A percentile compares a stretch with the other conserved stretches of the same genome.
Conservation (phyloP, 257 asterid genomes). For the Gentiana macrophylla region DNA sequence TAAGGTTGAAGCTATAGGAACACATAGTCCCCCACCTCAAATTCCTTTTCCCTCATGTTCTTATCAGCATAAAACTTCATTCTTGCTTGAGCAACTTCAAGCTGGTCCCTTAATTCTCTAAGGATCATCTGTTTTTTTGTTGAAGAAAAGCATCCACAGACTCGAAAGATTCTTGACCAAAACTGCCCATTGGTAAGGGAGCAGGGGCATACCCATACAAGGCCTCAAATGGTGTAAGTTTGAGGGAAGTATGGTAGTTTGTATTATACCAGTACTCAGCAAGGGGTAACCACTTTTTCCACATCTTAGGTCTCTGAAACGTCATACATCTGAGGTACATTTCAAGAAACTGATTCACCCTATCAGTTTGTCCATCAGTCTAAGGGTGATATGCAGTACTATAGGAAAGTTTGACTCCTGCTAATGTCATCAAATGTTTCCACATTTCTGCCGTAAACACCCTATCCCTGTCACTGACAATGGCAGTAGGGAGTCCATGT, state of each 20-base stretch:
- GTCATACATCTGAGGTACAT: not conserved
- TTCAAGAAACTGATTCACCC: not conserved
- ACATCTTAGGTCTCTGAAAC: not conserved
- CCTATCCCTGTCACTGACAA: not conserved
- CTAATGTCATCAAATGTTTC: not conserved
- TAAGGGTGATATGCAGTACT: not conserved
- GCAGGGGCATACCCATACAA: not conserved
- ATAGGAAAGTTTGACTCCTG: not conserved
- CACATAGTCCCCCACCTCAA: not conserved
- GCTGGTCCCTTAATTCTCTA: too few relatives aligned
- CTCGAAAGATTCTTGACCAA: not conserved
- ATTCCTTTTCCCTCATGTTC: not conserved
- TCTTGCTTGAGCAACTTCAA: too few relatives aligned
- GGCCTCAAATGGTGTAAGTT: too few relatives aligned
- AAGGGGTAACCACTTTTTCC: not conserved
- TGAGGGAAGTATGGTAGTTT: not conserved
- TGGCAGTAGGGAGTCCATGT: not conserved
- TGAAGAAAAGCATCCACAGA: too few relatives aligned
- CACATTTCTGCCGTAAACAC: not conserved
- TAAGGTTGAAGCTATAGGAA: slow-evolving; percentile 1
- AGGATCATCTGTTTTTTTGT: not conserved
- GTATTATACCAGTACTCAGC: not conserved
- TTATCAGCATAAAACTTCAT: too few relatives aligned
- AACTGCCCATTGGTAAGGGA: not conserved
- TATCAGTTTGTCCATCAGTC: slow-evolving; percentile 2